Percentiles rank a stretch among this genome's conserved stretches.
These are phyloP conservation scores for Talaromyces sp. DNA, from an alignment of 2,329 filamentous ascomycete species.

Conservation along the genomic window DNA sequence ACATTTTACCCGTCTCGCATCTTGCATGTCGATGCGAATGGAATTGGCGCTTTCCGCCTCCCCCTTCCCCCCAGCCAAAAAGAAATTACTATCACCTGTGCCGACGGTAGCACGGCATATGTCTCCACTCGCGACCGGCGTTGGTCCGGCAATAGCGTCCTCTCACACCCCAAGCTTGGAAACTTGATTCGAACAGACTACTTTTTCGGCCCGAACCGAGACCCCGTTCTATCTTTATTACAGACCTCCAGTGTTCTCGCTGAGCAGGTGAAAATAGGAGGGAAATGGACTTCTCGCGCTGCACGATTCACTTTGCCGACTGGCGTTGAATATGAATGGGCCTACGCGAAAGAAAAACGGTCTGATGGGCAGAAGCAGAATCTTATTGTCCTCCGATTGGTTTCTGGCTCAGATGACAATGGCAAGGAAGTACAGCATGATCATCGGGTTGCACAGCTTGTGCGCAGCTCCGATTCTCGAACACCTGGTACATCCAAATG, in stretches of 20 bases:
- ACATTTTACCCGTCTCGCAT: conserved; percentile 15
- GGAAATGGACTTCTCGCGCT: conserved; percentile 52
- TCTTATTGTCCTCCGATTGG: conserved; percentile 30
- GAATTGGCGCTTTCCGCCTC: conserved; percentile 32
- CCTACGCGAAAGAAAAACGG: conserved; percentile 54
- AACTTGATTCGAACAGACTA: conserved; percentile 58
- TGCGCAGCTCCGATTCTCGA: conserved; percentile 45
- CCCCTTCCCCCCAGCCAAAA: conserved; percentile 44
- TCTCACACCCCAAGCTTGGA: conserved; percentile 42
- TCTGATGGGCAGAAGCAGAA: conserved; percentile 29
- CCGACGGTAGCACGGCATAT: conserved; percentile 51
- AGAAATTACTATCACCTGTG: conserved; percentile 36
- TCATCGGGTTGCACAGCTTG: conserved; percentile 41
- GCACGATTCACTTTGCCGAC: conserved; percentile 52
- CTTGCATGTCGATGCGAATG: conserved; percentile 28
- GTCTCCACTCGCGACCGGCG: conserved; percentile 54
- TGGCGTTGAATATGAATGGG: conserved; percentile 58
- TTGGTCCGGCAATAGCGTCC: conserved; percentile 54
- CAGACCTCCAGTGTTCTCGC: conserved; percentile 28
- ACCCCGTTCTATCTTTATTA: conserved; percentile 51
- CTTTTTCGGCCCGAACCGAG: conserved; percentile 58
- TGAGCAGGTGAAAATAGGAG: conserved; percentile 34
- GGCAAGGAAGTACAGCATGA: conserved; percentile 10
- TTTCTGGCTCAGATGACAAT: conserved; percentile 7
- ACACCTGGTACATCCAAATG: conserved; percentile 39